Percentiles rank a stretch among this genome's conserved stretches.
Conservation (phyloP, 768 basidiomycete species). For the Panellus pusillus region DNA sequence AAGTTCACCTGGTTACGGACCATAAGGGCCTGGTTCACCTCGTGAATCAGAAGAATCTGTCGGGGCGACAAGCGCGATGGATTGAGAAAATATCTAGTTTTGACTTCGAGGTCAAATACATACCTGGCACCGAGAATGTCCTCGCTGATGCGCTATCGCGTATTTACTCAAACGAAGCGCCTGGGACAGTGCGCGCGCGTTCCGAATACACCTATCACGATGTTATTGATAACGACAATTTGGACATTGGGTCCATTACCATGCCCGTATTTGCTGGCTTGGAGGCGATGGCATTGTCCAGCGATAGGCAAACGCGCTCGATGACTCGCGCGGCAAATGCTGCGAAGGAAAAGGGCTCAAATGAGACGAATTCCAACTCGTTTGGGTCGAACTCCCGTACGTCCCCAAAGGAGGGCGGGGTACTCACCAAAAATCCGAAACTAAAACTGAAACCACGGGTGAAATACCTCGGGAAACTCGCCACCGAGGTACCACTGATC, state of each 20-base stretch:
- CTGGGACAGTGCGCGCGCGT: neutral
- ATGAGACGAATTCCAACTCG: too few relatives aligned
- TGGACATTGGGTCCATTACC: neutral
- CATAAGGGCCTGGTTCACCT: conserved; percentile 7
- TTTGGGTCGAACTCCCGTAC: neutral
- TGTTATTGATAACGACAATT: neutral
- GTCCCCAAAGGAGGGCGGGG: conserved; percentile 2
- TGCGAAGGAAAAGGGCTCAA: too few relatives aligned
- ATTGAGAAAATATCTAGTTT: conserved; percentile 7
- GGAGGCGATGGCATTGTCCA: neutral
- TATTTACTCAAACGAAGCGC: neutral
- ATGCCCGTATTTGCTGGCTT: neutral
- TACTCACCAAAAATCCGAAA: neutral
- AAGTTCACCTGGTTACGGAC: conserved; percentile 15
- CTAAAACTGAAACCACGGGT: too few relatives aligned
- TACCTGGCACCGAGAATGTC: conserved; percentile 2
- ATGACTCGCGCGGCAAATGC: too few relatives aligned
- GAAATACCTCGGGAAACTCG: too few relatives aligned
- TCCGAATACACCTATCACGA: neutral
- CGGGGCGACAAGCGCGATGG: conserved; percentile 5
- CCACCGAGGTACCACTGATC: too few relatives aligned
- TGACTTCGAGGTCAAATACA: conserved; percentile 10
- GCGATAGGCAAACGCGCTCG: too few relatives aligned
- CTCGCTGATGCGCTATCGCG: neutral
- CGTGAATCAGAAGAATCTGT: conserved; percentile 1